Evolutionary conservation across 305 asterid species (phyloP).

Genomic region (Fraxinus paxiana): DNA sequence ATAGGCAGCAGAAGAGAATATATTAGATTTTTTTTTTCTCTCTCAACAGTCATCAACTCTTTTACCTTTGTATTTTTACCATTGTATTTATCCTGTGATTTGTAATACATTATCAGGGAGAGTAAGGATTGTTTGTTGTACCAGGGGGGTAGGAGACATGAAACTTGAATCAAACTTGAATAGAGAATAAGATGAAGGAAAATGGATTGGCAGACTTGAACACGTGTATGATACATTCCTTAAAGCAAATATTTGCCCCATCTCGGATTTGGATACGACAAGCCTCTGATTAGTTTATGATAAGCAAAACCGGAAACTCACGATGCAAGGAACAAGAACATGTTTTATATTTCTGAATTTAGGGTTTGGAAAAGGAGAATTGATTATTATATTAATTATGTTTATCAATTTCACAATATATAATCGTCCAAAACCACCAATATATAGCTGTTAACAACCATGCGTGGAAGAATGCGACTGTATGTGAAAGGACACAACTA

Average conservation of each 20-base stretch:
- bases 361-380: not conserved
- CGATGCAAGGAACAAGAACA: not conserved
- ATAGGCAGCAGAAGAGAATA: not conserved
- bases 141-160: not conserved
- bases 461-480: not conserved
- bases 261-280: not conserved
- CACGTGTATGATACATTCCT: not conserved
- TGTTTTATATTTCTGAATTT: not conserved
- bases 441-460: not conserved
- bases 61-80: not conserved
- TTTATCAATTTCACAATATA: not conserved
- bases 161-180: not conserved
- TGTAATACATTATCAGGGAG: not conserved
- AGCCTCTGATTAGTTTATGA: not conserved
- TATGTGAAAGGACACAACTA: not conserved
- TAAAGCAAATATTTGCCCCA: not conserved
- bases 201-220: not conserved
- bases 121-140: not conserved
- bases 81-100: not conserved
- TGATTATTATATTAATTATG: not conserved
- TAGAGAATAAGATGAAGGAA: not conserved
- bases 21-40: not conserved
- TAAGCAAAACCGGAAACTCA: not conserved
- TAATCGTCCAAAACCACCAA: not conserved
- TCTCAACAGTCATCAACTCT: not conserved